Base-by-base conservation (phyloP, 2,329 filamentous ascomycete species). In the Fusarium anthophilum region DNA sequence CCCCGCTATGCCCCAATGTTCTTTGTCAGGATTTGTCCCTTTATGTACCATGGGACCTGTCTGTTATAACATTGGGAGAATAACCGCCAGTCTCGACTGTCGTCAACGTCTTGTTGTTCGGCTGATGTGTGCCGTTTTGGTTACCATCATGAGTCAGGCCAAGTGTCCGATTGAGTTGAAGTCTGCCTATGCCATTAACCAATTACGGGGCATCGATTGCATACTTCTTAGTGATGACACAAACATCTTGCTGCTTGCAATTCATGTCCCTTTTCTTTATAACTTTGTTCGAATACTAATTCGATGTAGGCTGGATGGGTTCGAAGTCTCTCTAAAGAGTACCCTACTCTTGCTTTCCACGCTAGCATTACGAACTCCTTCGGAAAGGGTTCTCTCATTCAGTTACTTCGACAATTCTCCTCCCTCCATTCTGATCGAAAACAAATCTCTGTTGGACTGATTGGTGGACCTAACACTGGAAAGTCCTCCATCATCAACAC, bases 41-140 rank as follows among this genome's bases (percentile, higher is more conserved):
- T 90, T 86, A 90, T 88, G 85, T 83, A 85, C 87, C 88, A 83
- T 96, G 94, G 92, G 92, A 91, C 90, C 87, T 85, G 89, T 94
- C 95, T 97, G 96, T 99, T 99, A 99, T 94, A 94, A 93, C 93
- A 91, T 94, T 98, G 96, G 96, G 92, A 98, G 90, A 99, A 91
- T 83, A 87, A 98, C 81, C 80, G 82, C 87, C 88, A 86, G 77
- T 81, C 79, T 83, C 81, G 77, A 81, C 76, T 79, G 80, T 78
- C 76, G 73, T 66, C 76, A 77, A 76, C 80, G 75, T 82, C 77
- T 61, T 80, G 80, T 80, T 81, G 79, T 78, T 55, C 87, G 90
- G 88, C 89, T 91, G 93, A 92, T 86, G 87, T 88, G 87, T 89
- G 88, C 93, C 95, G 95, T 98, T 91, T 94, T 98, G 96, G 94